A percentile compares a stretch with the other conserved stretches of the same genome.
These are phyloP conservation scores for Thuja plicata DNA, from an alignment of 83 land plant species.

Conservation along the genomic window DNA sequence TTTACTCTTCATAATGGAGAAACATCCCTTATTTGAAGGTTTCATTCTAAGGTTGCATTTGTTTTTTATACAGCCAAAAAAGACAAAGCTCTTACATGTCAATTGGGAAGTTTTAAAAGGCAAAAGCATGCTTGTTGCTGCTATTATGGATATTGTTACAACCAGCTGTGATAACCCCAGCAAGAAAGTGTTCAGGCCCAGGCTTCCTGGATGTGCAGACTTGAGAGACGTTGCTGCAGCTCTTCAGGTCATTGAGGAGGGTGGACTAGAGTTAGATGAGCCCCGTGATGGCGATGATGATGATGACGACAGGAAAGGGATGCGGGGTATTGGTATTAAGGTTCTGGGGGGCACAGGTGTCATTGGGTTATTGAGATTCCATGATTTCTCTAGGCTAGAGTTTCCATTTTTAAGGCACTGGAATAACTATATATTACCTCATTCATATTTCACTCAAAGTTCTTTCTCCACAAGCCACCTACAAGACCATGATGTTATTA, in stretches of 20 bases:
- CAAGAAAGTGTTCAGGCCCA: slow-evolving; percentile 44
- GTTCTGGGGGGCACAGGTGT: slow-evolving; percentile 76
- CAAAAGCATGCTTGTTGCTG: slow-evolving; percentile 92
- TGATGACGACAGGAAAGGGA: slow-evolving; percentile 59
- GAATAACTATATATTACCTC: background rate
- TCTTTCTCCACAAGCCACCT: slow-evolving; percentile 10
- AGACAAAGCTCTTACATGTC: slow-evolving; percentile 14
- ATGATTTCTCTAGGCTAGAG: slow-evolving; percentile 20
- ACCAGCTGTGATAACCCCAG: slow-evolving; percentile 70
- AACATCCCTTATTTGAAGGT: background rate
- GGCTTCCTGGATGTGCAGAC: slow-evolving; percentile 71
- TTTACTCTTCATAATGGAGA: background rate
- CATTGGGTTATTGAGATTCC: slow-evolving; percentile 58
- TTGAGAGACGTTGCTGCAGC: slow-evolving; percentile 79
- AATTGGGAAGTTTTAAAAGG: slow-evolving; percentile 62
- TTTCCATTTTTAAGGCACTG: background rate
- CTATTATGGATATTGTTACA: slow-evolving; percentile 96
- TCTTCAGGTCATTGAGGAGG: slow-evolving; percentile 82
- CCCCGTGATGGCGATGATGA: slow-evolving; percentile 34
- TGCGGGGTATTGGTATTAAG: slow-evolving; percentile 75
- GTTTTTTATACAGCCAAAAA: background rate
- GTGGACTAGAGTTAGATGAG: slow-evolving; percentile 74
- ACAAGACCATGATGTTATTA: background rate
- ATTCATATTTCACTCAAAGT: background rate
- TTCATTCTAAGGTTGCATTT: background rate